Conservation (phyloP, 352 stramenopile species). For the Phytopythium oedochilum region DNA sequence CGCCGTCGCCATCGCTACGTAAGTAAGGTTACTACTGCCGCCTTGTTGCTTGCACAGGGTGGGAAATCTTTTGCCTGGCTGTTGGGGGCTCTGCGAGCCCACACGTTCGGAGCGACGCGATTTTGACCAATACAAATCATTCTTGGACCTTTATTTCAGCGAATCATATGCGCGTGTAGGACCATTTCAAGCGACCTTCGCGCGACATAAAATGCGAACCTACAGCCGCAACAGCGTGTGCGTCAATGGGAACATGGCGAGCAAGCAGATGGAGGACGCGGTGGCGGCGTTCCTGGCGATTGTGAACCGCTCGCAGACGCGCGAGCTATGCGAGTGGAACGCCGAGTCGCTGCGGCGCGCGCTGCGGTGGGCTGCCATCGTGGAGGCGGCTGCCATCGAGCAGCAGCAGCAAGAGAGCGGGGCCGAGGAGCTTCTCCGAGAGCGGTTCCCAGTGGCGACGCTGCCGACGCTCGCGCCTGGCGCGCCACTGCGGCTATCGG, state of each 20-base stretch:
- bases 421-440: slow-evolving; percentile 14
- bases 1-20: slow-evolving; percentile 14
- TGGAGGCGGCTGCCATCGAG: slow-evolving; percentile 17
- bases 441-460: slow-evolving; percentile 28
- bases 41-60: background rate
- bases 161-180: background rate
- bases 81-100: background rate
- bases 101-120: background rate
- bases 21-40: too few species aligned
- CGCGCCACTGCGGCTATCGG: slow-evolving; percentile 1
- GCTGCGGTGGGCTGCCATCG: slow-evolving; percentile 31
- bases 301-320: slow-evolving; percentile 42
- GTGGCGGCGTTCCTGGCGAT: slow-evolving; percentile 39
- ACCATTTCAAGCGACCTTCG: background rate
- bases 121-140: background rate
- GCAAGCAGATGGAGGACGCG: background rate
- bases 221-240: background rate
- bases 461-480: slow-evolving; percentile 28
- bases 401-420: slow-evolving; percentile 13
- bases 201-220: background rate
- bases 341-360: slow-evolving; percentile 34
- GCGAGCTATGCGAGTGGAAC: slow-evolving; percentile 47
- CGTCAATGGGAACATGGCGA: background rate
- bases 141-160: background rate
- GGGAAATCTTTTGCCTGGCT: slow-evolving; percentile 6